Conservation (phyloP, 768 basidiomycete species). For the Boletus subcaerulescens region DNA sequence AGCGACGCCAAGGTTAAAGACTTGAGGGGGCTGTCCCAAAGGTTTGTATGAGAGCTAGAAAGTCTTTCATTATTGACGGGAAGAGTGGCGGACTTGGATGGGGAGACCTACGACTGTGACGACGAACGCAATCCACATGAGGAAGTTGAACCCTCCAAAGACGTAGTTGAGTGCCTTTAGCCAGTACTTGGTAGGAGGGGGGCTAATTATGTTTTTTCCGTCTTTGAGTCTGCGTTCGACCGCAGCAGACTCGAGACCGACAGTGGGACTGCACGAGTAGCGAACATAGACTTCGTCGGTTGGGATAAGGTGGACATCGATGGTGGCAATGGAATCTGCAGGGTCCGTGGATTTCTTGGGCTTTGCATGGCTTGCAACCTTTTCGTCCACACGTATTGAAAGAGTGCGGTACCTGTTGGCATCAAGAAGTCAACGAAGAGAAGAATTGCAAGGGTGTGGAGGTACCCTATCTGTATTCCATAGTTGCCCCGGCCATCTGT, state of each 20-base stretch:
- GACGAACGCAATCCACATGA: conserved; percentile 55
- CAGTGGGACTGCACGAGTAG: conserved; percentile 39
- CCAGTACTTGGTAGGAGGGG: conserved; percentile 46
- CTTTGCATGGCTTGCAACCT: conserved; percentile 14
- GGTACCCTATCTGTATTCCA: conserved; percentile 33
- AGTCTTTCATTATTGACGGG: conserved; percentile 11
- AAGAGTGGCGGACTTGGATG: neutral
- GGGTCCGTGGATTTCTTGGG: conserved; percentile 29
- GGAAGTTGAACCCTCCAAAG: conserved; percentile 56
- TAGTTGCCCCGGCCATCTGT: conserved; percentile 18
- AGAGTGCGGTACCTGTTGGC: conserved; percentile 41
- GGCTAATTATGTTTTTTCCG: conserved; percentile 49
- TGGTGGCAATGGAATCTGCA: conserved; percentile 38
- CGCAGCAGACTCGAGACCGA: conserved; percentile 48
- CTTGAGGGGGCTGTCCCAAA: conserved; percentile 41
- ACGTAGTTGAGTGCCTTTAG: conserved; percentile 51
- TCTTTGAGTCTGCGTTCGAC: conserved; percentile 38
- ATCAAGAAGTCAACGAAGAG: neutral
- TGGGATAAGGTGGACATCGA: conserved; percentile 48
- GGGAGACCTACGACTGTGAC: conserved; percentile 38
- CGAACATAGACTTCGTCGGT: conserved; percentile 42
- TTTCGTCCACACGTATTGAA: conserved; percentile 41
- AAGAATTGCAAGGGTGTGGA: neutral
- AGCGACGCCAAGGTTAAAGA: conserved; percentile 51
- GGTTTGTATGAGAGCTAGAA: conserved; percentile 51